Base-by-base conservation (phyloP, 345 rosid genomes). In the Tarenaya hassleriana region DNA sequence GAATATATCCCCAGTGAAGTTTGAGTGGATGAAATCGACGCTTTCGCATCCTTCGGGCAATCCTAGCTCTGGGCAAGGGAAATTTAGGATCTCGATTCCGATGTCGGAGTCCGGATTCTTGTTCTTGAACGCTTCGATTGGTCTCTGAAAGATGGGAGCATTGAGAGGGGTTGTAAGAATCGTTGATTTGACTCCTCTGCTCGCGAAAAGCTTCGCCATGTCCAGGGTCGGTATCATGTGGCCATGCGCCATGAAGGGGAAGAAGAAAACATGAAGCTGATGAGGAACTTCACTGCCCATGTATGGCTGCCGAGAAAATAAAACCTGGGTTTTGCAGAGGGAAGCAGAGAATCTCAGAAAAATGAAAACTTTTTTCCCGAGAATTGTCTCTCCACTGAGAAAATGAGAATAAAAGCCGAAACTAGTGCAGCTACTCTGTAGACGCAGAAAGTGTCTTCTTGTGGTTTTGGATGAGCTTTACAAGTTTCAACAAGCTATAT, bases 221-320 rank as follows among this genome's bases (percentile, higher is more conserved):
- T 78, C 83, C 14, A 68, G 18, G 7, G 31, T 20, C 3, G 80
- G 88, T 13, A 82, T 78, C 56, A 69, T 66, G 54, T 76, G 85
- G 39, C 88, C 80, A 10, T 74, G 77, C 52, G 83, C 76, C 78
- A 76, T 43, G 63, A 69, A 72, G 7, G 85, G 80, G 48, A 73
- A 69, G 69, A 78, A 74, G 47, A 73, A 47, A 1, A 79, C 15
- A 37, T 55, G 75, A n/a, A 78, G 29, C 56, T 53, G 56, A 27
- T 19, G 56, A 39, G n/a, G n/a, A n/a, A 18, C 60, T 50, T 59
- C 44, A 9, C n/a, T 61, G 44, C 11, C 61, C 78, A 77, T 65
- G 37, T 19, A 57, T 57, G 41, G 18, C 44, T 12, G 51, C 10
- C 41, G 34, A 47, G 5, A 24, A 24, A 2, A 24, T 24, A 5